phyloP scores from a whole-genome alignment of 2,329 filamentous ascomycete genomes.

The Lecanosticta acicola region DNA sequence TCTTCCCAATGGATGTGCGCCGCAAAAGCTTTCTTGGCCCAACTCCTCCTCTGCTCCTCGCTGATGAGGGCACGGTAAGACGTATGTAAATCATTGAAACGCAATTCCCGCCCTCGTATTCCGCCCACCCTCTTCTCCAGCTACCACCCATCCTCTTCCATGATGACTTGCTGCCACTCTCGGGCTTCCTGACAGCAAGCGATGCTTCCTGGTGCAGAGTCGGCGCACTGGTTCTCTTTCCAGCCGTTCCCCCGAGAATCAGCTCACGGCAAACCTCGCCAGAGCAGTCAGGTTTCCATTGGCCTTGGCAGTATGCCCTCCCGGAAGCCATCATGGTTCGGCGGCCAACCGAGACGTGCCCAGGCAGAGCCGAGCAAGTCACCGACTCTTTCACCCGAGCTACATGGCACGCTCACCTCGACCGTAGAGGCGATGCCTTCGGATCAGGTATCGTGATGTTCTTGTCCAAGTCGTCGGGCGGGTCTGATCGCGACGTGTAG shows the following conservation, averaged over 20 bases:
- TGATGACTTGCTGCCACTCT: neutral
- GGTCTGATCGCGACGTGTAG: neutral
- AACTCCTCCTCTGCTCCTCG: neutral
- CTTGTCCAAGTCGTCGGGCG: too few relatives aligned
- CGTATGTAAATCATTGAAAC: neutral
- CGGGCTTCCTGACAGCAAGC: neutral
- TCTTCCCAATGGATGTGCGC: neutral
- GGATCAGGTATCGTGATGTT: neutral
- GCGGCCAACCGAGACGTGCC: too few relatives aligned
- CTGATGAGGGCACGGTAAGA: too few relatives aligned
- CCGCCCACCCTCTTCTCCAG: neutral
- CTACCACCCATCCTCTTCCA: neutral
- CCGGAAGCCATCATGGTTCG: neutral
- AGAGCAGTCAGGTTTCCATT: neutral
- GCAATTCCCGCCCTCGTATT: neutral
- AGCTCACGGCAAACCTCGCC: neutral
- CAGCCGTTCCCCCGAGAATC: neutral
- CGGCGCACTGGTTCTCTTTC: constrained; percentile 3
- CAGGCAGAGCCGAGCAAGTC: neutral
- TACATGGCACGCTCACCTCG: constrained; percentile 1
- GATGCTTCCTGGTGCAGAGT: constrained; percentile 7
- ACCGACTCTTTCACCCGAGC: neutral
- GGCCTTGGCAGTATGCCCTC: neutral
- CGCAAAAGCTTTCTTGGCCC: neutral
- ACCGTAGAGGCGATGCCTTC: neutral